Evolutionary conservation across 495 filamentous ascomycete genomes (phyloP).

Genomic region (Neurospora africana): DNA sequence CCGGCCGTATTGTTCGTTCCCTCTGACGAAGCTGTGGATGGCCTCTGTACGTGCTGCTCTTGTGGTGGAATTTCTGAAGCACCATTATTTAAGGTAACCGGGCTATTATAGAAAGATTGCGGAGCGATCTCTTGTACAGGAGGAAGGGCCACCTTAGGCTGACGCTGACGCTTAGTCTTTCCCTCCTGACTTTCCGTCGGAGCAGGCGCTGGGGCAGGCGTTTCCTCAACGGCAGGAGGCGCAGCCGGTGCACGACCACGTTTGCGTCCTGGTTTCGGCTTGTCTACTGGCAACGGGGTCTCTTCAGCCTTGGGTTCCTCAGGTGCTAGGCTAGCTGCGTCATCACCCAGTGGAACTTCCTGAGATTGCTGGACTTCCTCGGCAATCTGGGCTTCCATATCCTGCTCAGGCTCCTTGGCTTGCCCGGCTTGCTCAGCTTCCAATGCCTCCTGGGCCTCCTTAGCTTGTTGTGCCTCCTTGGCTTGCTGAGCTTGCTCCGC

Average conservation of each 20-base stretch:
- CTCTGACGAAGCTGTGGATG: slow-evolving; percentile 23
- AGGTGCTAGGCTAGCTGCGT: neutral
- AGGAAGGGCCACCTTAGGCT: neutral
- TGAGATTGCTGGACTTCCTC: neutral
- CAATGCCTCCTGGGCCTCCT: neutral
- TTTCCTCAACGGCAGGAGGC: neutral
- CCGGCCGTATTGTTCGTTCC: slow-evolving; percentile 17
- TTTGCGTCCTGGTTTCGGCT: slow-evolving; percentile 8
- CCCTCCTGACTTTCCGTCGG: slow-evolving; percentile 5
- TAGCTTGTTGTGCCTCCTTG: neutral
- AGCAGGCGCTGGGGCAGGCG: neutral
- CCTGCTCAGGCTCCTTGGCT: neutral
- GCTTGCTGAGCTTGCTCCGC: neutral
- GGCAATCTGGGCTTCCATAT: neutral
- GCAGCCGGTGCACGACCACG: slow-evolving; percentile 16
- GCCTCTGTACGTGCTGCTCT: slow-evolving; percentile 21
- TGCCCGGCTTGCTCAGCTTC: neutral
- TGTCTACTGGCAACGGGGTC: neutral
- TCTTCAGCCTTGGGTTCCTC: neutral
- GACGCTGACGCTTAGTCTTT: slow-evolving; percentile 16
- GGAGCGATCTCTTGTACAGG: slow-evolving; percentile 11
- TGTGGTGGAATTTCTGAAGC: neutral
- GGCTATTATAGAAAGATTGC: slow-evolving; percentile 20
- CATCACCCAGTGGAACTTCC: neutral
- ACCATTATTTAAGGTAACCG: slow-evolving; percentile 6